phyloP scores from a whole-genome alignment of 345 rosid species.

The Populus simonii region DNA sequence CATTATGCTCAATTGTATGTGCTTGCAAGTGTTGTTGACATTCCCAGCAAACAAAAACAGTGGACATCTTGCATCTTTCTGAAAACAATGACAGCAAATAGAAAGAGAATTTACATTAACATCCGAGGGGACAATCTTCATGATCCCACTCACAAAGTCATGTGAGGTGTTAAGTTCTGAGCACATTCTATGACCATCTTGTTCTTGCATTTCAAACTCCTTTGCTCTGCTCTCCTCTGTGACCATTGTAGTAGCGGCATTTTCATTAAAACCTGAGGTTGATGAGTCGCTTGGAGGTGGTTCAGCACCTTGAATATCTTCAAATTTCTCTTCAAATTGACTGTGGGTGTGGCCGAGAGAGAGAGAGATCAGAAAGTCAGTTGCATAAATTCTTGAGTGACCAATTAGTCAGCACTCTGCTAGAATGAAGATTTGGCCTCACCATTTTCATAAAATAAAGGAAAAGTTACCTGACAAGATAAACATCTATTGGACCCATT shows the following conservation, averaged over 20 bases:
- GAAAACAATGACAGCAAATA: neutral
- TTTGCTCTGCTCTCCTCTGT: conserved; percentile 48
- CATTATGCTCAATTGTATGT: neutral
- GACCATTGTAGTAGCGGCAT: conserved; percentile 27
- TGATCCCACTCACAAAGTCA: conserved; percentile 79
- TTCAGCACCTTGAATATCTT: conserved; percentile 63
- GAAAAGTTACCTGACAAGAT: conserved; percentile 76
- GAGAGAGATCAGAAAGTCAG: conserved; percentile 13
- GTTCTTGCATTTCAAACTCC: conserved; percentile 49
- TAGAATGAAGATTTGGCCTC: neutral
- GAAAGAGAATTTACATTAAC: conserved; percentile 62
- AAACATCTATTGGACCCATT: conserved; percentile 97
- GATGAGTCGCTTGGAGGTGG: conserved; percentile 54
- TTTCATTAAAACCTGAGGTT: conserved; percentile 50
- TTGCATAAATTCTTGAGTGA: neutral
- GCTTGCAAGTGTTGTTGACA: neutral
- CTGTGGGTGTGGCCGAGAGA: conserved; percentile 30
- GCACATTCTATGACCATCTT: conserved; percentile 45
- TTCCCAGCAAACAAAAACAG: neutral
- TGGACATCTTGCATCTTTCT: neutral
- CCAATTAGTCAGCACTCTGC: neutral
- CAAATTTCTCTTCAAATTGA: conserved; percentile 94
- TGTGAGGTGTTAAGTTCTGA: conserved; percentile 57
- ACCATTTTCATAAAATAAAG: conserved; percentile 5
- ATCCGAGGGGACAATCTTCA: conserved; percentile 93